Evolutionary conservation across 192 early-diverging fungal species (phyloP).

Genomic region (Entrophospora sp.): DNA sequence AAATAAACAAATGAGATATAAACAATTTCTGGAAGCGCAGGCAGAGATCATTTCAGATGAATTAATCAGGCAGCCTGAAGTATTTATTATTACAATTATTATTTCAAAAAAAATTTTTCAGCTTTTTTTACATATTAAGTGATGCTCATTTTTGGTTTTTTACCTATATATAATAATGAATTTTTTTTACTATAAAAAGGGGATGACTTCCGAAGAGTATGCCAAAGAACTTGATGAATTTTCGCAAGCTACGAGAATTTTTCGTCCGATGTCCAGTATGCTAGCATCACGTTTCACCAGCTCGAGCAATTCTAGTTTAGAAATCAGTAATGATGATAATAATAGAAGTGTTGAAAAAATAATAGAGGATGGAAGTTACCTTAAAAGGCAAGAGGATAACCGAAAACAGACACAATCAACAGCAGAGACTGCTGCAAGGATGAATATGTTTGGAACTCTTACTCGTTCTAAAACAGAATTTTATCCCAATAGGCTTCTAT

Average conservation of each 20-base stretch:
- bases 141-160: no score
- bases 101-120: no score
- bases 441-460: conserved; percentile 61
- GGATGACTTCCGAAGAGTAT: conserved; percentile 33
- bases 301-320: conserved; percentile 11
- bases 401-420: conserved; percentile 18
- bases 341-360: no score
- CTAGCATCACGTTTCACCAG: conserved; percentile 68
- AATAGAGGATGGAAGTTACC: no score
- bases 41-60: conserved; percentile 37
- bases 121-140: no score
- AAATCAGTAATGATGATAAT: neutral
- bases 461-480: conserved; percentile 51
- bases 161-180: neutral
- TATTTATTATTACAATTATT: neutral
- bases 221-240: conserved; percentile 65
- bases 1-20: conserved; percentile 68
- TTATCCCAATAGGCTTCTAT: conserved; percentile 58
- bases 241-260: conserved; percentile 66
- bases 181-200: conserved; percentile 19
- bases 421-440: conserved; percentile 41
- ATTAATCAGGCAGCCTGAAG: conserved; percentile 11
- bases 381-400: no score
- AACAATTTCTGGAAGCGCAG: conserved; percentile 53
- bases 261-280: conserved; percentile 55